A percentile compares a stretch with the other conserved stretches of the same genome.
These are phyloP conservation scores for Platanus orientalis DNA, from an alignment of 164 flowering plant species.

Conservation along the genomic window DNA sequence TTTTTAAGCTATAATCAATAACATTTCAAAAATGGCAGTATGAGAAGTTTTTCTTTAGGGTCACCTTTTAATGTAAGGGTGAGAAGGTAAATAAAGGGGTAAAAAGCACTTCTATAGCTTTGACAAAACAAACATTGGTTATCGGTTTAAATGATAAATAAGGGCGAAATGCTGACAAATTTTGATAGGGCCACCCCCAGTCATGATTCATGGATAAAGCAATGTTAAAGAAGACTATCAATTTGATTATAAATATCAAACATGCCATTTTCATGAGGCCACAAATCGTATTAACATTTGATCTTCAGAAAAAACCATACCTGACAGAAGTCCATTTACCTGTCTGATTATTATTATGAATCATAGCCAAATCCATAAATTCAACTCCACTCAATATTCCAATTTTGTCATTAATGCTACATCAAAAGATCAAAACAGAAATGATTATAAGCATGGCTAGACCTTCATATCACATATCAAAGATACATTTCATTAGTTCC, in stretches of 20 bases:
- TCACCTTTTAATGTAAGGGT: too few species aligned
- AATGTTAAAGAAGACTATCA: background rate
- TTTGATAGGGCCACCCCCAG: background rate
- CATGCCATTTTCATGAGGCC: background rate
- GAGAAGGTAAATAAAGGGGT: too few species aligned
- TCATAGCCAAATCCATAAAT: slow-evolving; percentile 41
- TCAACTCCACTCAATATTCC: slow-evolving; percentile 55
- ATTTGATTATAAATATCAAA: background rate
- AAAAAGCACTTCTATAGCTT: background rate
- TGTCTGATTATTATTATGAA: slow-evolving; percentile 57
- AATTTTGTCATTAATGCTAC: slow-evolving; percentile 55
- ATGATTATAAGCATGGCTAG: background rate
- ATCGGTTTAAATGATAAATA: too few species aligned
- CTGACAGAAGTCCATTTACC: slow-evolving; percentile 80
- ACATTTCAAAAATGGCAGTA: too few species aligned
- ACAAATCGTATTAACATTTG: background rate
- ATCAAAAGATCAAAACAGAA: slow-evolving; percentile 18
- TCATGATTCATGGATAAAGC: background rate
- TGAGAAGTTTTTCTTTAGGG: too few species aligned
- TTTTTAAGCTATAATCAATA: too few species aligned
- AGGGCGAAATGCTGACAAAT: background rate
- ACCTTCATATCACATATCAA: background rate
- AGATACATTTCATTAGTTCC: background rate
- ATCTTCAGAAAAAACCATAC: slow-evolving; percentile 27
- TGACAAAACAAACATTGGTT: background rate